These are phyloP conservation scores for Trypanosoma theileri DNA, from an alignment of 208 protist species.

Conservation along the genomic window DNA sequence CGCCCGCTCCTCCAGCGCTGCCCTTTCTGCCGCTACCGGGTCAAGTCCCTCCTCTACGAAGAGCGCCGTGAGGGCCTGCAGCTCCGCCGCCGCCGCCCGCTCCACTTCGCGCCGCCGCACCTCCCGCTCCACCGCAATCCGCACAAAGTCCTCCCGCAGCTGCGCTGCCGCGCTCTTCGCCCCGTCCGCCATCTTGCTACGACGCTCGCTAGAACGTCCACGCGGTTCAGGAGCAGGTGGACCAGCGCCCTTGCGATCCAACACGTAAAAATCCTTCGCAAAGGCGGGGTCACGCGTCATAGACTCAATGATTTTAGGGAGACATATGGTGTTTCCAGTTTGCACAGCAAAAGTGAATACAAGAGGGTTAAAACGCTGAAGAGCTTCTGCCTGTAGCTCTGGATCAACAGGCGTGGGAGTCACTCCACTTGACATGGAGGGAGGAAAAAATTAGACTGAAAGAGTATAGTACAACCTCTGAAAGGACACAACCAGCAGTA, in stretches of 20 bases:
- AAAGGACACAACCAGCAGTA: too few species aligned
- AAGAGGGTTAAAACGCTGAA: constrained; percentile 41
- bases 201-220: neutral
- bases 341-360: constrained; percentile 41
- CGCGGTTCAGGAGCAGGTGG: constrained; percentile 5
- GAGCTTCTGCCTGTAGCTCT: constrained; percentile 27
- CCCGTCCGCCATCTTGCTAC: constrained; percentile 12
- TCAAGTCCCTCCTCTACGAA: constrained; percentile 78
- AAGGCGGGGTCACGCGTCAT: constrained; percentile 30
- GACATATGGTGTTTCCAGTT: constrained; percentile 37
- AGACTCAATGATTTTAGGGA: constrained; percentile 30
- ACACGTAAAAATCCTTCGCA: constrained; percentile 29
- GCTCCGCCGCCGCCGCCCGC: constrained; percentile 30
- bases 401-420: constrained; percentile 10
- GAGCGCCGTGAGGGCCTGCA: constrained; percentile 38
- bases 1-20: constrained; percentile 38
- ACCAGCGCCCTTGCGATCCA: constrained; percentile 19
- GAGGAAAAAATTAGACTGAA: constrained; percentile 1
- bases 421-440: neutral
- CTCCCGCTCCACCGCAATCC: constrained; percentile 51
- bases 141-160: constrained; percentile 44
- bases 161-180: constrained; percentile 15
- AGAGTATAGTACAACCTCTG: too few species aligned
- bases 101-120: constrained; percentile 31
- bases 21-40: constrained; percentile 49